These are phyloP conservation scores for Cercophora newfieldiana DNA, from an alignment of 495 filamentous ascomycete genomes.

Conservation along the genomic window DNA sequence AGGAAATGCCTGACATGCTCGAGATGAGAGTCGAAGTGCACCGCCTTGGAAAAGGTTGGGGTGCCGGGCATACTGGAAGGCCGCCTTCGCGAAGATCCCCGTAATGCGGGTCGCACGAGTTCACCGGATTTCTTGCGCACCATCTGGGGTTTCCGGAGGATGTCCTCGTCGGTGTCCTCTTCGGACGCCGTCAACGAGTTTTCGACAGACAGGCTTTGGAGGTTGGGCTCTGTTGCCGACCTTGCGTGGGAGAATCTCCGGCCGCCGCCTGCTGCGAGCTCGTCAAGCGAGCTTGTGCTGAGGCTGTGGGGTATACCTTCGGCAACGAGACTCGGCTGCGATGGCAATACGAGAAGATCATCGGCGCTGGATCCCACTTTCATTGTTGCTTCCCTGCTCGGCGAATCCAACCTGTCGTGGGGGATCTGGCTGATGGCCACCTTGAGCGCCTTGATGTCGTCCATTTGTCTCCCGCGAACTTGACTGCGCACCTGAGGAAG, in stretches of 20 bases:
- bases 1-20: slow-evolving; percentile 95
- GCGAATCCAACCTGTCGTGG: slow-evolving; percentile 64
- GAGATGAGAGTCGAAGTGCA: slow-evolving; percentile 92
- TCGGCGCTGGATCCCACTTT: slow-evolving; percentile 11
- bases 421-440: slow-evolving; percentile 79
- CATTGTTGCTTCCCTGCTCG: slow-evolving; percentile 41
- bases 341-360: slow-evolving; percentile 38
- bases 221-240: slow-evolving; percentile 76
- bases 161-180: slow-evolving; percentile 62
- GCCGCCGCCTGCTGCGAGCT: slow-evolving; percentile 32
- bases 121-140: slow-evolving; percentile 98
- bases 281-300: slow-evolving; percentile 37
- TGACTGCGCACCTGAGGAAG: slow-evolving; percentile 39
- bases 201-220: slow-evolving; percentile 54
- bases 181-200: slow-evolving; percentile 60
- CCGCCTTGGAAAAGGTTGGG: slow-evolving; percentile 89
- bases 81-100: slow-evolving; percentile 71
- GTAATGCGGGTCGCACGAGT: slow-evolving; percentile 87
- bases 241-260: slow-evolving; percentile 68
- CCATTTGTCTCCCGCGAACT: slow-evolving; percentile 50
- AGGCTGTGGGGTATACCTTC: slow-evolving; percentile 40
- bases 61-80: slow-evolving; percentile 98
- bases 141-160: slow-evolving; percentile 73
- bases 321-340: slow-evolving; percentile 36
- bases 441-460: slow-evolving; percentile 74